These are phyloP conservation scores for Rhodotorula sp. DNA, from an alignment of 1,284 basidiomycete genomes.

Conservation along the genomic window DNA sequence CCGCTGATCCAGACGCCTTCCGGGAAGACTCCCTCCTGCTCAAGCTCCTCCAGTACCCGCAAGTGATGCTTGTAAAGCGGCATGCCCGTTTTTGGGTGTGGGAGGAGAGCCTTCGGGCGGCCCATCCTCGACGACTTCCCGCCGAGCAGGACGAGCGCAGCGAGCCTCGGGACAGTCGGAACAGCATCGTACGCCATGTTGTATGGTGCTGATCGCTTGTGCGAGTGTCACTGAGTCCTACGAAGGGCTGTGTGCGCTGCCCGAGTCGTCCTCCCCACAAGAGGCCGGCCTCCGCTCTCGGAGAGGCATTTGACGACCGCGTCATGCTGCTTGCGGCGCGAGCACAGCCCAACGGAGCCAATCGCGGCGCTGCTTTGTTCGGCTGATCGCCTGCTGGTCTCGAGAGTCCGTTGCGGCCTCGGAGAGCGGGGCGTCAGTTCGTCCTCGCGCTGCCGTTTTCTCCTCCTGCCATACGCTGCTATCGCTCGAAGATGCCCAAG, in stretches of 20 bases:
- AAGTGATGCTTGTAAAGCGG: constrained; percentile 11
- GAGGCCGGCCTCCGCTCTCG: too few relatives aligned
- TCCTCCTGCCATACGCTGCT: not conserved
- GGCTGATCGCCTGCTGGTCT: too few relatives aligned
- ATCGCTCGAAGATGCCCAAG: not conserved
- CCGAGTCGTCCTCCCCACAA: too few relatives aligned
- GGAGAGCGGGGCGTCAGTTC: too few relatives aligned
- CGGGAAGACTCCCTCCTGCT: not conserved
- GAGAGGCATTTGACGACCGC: too few relatives aligned
- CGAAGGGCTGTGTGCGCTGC: not conserved
- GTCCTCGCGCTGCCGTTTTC: not conserved
- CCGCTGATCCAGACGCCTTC: constrained; percentile 6
- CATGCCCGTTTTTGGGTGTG: not conserved
- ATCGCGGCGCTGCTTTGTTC: not conserved
- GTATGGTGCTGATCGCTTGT: not conserved
- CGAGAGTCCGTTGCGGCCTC: too few relatives aligned
- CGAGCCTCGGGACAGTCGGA: not conserved
- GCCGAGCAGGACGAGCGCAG: constrained; percentile 10
- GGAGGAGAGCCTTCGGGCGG: constrained; percentile 10
- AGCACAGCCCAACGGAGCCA: not conserved
- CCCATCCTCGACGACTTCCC: constrained; percentile 14
- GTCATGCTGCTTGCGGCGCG: not conserved
- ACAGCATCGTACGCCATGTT: not conserved
- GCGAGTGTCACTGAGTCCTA: not conserved
- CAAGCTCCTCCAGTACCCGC: not conserved